Evolutionary conservation across 2,329 filamentous ascomycete genomes (phyloP).

Genomic region (Phyllosticta paracitricarpa): DNA sequence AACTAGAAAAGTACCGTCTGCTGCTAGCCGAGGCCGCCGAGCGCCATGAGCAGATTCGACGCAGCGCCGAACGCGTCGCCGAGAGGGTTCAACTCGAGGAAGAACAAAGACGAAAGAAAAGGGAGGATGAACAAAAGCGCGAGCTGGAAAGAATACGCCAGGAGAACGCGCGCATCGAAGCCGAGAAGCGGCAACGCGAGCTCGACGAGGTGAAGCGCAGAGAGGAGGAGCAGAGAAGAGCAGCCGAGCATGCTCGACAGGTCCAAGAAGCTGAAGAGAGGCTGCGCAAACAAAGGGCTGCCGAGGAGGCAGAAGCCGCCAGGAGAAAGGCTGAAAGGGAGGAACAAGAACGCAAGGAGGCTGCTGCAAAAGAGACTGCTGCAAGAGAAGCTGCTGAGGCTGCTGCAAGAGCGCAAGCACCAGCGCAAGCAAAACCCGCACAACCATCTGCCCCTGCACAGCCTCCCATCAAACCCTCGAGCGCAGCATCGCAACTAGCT

Average conservation of each 20-base stretch:
- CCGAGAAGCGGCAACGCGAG: constrained; percentile 23
- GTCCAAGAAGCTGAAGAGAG: constrained; percentile 23
- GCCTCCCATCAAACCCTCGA: neutral
- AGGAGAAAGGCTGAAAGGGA: constrained; percentile 15
- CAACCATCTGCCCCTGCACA: neutral
- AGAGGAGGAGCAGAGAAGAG: constrained; percentile 23
- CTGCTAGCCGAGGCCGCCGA: constrained; percentile 56
- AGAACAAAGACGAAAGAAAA: constrained; percentile 23
- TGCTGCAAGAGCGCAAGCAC: constrained; percentile 17
- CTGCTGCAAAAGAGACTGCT: constrained; percentile 11
- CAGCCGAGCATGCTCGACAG: constrained; percentile 14
- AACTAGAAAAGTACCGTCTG: constrained; percentile 53
- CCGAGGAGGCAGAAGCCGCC: constrained; percentile 13
- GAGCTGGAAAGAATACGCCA: constrained; percentile 32
- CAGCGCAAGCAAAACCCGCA: constrained; percentile 17
- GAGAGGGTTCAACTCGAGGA: constrained; percentile 38
- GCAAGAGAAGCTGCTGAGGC: constrained; percentile 13
- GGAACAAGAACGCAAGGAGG: constrained; percentile 15
- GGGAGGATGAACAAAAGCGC: constrained; percentile 26
- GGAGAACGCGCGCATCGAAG: constrained; percentile 33
- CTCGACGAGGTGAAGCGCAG: constrained; percentile 24
- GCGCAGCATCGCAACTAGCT: constrained; percentile 1
- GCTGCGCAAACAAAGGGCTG: constrained; percentile 21
- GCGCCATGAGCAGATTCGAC: constrained; percentile 56
- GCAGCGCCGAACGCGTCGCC: constrained; percentile 45